Conservation (phyloP, 805 yeast genomes). For the Blastobotrys peoriensis region DNA sequence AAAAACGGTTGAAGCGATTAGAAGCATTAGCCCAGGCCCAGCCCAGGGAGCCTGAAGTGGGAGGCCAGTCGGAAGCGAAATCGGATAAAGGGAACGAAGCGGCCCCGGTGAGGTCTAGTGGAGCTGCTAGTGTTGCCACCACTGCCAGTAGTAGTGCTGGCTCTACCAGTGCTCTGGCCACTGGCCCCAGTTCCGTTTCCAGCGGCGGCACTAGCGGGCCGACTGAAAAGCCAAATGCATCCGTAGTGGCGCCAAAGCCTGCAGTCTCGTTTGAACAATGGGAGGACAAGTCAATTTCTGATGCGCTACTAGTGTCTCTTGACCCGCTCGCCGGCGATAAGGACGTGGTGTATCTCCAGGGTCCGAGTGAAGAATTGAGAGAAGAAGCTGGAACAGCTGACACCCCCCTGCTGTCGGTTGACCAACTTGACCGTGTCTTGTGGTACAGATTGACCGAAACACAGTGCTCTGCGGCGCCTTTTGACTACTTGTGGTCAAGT, state of each 20-base stretch:
- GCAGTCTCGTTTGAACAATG: constrained; percentile 14
- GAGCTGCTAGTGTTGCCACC: neutral
- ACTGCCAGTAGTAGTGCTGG: neutral
- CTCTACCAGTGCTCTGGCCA: constrained; percentile 1
- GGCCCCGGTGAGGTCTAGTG: neutral
- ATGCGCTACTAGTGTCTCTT: constrained; percentile 15
- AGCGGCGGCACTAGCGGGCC: no score
- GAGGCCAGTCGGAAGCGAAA: constrained; percentile 7
- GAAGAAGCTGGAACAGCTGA: constrained; percentile 10
- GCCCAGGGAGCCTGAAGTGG: no score
- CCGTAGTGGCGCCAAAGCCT: no score
- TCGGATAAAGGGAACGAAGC: constrained; percentile 3
- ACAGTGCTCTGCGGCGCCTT: constrained; percentile 27
- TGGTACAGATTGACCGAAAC: constrained; percentile 18
- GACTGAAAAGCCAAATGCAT: no score
- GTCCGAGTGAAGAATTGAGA: constrained; percentile 13
- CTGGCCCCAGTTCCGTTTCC: no score
- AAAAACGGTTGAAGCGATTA: constrained; percentile 11
- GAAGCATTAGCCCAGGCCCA: constrained; percentile 9
- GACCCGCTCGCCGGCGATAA: constrained; percentile 4
- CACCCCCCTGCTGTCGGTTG: constrained; percentile 6
- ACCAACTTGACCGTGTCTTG: constrained; percentile 15
- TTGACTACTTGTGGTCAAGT: constrained; percentile 42
- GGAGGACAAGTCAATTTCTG: constrained; percentile 13
- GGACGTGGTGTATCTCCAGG: constrained; percentile 7